A percentile compares a stretch with the other conserved stretches of the same genome.
These are phyloP conservation scores for Calonectria pauciramosa DNA, from an alignment of 2,329 filamentous ascomycete species.

Conservation along the genomic window DNA sequence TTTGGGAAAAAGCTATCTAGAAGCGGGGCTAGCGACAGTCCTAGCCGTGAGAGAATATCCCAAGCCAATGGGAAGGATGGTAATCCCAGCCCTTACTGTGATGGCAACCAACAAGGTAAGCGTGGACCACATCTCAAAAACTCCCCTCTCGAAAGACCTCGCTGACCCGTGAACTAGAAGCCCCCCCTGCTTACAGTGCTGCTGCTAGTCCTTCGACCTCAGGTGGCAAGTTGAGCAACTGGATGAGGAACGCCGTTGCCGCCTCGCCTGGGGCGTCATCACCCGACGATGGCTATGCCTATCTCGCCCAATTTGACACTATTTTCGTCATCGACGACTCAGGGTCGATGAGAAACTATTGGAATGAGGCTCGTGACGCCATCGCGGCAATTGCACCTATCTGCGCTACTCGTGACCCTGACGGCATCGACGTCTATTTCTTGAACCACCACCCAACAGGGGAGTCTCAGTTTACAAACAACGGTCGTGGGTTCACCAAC, in stretches of 20 bases:
- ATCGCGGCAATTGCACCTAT: conserved; percentile 84
- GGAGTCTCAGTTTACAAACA: conserved; percentile 53
- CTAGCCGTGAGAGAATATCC: conserved; percentile 7
- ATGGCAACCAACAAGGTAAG: not conserved
- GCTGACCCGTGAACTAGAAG: conserved; percentile 32
- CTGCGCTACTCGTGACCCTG: conserved; percentile 82
- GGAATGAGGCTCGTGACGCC: conserved; percentile 80
- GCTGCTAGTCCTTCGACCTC: conserved; percentile 5
- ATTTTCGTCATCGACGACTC: conserved; percentile 93
- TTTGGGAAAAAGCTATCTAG: not conserved
- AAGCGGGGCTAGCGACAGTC: not conserved
- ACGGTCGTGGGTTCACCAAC: conserved; percentile 72
- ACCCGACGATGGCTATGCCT: conserved; percentile 79
- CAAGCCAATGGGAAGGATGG: conserved; percentile 16
- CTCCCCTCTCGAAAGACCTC: not conserved
- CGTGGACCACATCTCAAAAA: not conserved
- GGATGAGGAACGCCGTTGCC: conserved; percentile 17
- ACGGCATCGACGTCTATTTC: conserved; percentile 94
- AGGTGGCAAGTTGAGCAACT: not conserved
- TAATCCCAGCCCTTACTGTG: not conserved
- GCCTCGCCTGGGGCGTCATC: conserved; percentile 37
- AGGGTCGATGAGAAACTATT: conserved; percentile 84
- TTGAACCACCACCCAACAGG: conserved; percentile 75
- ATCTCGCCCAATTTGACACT: conserved; percentile 86
- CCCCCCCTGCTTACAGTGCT: conserved; percentile 53